phyloP scores from a whole-genome alignment of 305 asterid species.

The Fraxinus angustifolia region DNA sequence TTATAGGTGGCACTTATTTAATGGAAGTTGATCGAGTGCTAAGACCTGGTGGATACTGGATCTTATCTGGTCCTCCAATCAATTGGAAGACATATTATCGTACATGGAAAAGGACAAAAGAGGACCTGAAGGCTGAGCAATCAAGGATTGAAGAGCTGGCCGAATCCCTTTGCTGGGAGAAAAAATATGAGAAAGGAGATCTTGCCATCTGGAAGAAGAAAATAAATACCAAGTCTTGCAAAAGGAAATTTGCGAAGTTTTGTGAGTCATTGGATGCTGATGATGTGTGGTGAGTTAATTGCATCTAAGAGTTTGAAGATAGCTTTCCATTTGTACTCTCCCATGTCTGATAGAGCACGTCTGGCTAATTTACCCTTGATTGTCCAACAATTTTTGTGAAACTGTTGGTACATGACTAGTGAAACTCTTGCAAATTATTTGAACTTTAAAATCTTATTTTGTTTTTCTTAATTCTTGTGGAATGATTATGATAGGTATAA shows the following conservation, averaged over 20 bases:
- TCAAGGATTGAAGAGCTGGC: slow-evolving; percentile 71
- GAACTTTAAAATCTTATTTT: neutral
- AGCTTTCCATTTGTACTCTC: neutral
- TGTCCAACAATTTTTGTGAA: neutral
- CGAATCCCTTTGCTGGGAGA: slow-evolving; percentile 92
- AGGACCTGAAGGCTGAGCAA: slow-evolving; percentile 78
- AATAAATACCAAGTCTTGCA: slow-evolving; percentile 57
- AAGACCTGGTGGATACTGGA: slow-evolving; percentile 95
- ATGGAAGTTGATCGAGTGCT: slow-evolving; percentile 94
- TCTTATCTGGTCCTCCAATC: slow-evolving; percentile 94
- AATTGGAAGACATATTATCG: slow-evolving; percentile 82
- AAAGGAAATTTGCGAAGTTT: slow-evolving; percentile 44
- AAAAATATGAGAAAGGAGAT: slow-evolving; percentile 89
- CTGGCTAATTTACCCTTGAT: neutral
- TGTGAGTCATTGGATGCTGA: slow-evolving; percentile 58
- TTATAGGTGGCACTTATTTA: slow-evolving; percentile 71
- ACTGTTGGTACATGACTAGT: neutral
- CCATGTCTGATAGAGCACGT: neutral
- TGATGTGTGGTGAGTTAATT: slow-evolving; percentile 68
- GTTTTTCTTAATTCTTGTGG: neutral
- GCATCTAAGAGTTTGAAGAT: neutral
- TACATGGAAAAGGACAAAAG: slow-evolving; percentile 84
- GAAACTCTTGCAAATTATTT: neutral
- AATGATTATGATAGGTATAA: slow-evolving; percentile 54
- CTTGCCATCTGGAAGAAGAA: slow-evolving; percentile 73